These are phyloP conservation scores for Triadica sebifera DNA, from an alignment of 345 rosid species.

Conservation along the genomic window DNA sequence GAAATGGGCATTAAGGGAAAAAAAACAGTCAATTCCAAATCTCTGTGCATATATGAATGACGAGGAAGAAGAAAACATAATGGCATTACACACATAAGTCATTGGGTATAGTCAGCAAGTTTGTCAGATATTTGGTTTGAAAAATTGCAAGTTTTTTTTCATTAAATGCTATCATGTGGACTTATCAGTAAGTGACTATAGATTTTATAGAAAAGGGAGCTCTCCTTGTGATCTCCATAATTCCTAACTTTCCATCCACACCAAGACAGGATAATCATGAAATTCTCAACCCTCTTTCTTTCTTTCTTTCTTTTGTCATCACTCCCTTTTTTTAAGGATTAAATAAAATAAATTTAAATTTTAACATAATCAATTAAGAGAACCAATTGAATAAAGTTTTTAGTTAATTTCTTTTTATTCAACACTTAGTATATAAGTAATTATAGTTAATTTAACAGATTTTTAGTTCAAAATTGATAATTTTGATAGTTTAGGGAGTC, in stretches of 20 bases:
- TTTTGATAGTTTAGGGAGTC: no score
- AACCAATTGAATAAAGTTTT: no score
- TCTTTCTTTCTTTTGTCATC: no score
- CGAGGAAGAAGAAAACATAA: constrained; percentile 1
- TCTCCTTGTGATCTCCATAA: neutral
- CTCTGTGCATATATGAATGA: constrained; percentile 13
- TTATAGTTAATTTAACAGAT: no score
- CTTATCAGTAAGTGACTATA: constrained; percentile 8
- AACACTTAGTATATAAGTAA: no score
- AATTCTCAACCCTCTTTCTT: neutral
- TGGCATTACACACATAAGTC: constrained; percentile 1
- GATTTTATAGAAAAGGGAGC: neutral
- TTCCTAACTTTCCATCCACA: neutral
- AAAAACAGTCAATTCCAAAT: constrained; percentile 25
- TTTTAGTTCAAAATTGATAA: no score
- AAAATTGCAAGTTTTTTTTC: neutral
- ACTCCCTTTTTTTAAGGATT: no score
- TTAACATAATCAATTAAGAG: no score
- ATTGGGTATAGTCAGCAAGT: constrained; percentile 15
- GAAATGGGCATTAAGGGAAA: constrained; percentile 30
- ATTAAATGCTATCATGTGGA: constrained; percentile 2
- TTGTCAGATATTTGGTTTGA: neutral
- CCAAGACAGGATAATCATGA: neutral
- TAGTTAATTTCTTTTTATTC: no score
- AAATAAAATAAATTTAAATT: no score